phyloP scores from a whole-genome alignment of 352 stramenopile genomes.

The Elongisporangium undulatum region DNA sequence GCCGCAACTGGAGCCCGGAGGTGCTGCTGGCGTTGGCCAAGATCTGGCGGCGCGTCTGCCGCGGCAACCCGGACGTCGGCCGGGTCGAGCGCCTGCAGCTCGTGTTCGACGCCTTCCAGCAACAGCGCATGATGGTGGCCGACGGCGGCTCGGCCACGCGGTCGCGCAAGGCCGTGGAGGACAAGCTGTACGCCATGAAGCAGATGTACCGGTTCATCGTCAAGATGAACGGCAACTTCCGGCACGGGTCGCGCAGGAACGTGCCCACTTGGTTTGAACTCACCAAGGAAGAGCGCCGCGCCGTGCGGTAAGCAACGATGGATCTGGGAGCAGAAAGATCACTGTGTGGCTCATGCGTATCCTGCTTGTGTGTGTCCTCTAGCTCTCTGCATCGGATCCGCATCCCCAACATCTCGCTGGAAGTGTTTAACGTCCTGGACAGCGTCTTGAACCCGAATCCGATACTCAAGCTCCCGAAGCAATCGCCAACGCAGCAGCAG shows the following conservation, averaged over 20 bases:
- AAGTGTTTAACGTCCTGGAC: constrained; percentile 50
- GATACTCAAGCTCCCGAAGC: constrained; percentile 1
- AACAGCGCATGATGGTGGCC: constrained; percentile 5
- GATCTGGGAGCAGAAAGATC: neutral
- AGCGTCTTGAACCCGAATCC: constrained; percentile 37
- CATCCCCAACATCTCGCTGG: constrained; percentile 52
- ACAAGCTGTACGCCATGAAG: constrained; percentile 66
- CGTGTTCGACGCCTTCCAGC: constrained; percentile 49
- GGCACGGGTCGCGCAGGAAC: constrained; percentile 14
- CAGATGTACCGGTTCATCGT: constrained; percentile 75
- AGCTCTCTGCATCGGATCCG: constrained; percentile 44
- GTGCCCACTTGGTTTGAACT: constrained; percentile 58
- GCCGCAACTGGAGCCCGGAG: constrained; percentile 48
- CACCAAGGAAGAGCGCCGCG: constrained; percentile 43
- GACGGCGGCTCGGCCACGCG: constrained; percentile 34
- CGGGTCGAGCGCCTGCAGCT: constrained; percentile 38
- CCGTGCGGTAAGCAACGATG: constrained; percentile 19
- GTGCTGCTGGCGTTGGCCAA: constrained; percentile 51
- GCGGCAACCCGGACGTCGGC: constrained; percentile 24
- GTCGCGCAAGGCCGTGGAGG: constrained; percentile 54
- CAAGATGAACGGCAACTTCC: constrained; percentile 47
- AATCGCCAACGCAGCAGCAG: neutral
- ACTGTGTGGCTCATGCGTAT: neutral
- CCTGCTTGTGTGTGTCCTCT: neutral
- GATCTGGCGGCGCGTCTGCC: constrained; percentile 45